Conservation (phyloP, 768 basidiomycete species). For the Phaffia tasmanica region DNA sequence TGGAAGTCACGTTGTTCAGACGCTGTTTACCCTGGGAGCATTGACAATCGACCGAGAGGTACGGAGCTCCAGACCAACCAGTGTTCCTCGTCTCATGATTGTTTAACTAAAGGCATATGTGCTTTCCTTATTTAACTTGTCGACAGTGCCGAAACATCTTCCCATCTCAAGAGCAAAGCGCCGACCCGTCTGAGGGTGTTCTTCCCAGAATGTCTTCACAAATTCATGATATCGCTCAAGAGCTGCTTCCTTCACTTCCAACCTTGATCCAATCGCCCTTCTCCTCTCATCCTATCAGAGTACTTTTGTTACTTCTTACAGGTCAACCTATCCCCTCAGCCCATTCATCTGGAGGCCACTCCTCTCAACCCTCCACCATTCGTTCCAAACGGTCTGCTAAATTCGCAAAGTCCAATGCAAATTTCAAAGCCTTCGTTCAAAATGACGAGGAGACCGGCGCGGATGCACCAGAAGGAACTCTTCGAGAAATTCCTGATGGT, state of each 20-base stretch:
- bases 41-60: constrained; percentile 42
- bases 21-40: constrained; percentile 51
- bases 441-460: constrained; percentile 36
- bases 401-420: constrained; percentile 67
- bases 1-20: constrained; percentile 92
- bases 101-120: constrained; percentile 24
- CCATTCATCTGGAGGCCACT: constrained; percentile 8
- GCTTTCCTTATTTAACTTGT: not conserved
- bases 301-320: constrained; percentile 64
- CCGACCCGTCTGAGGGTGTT: constrained; percentile 26
- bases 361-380: constrained; percentile 34
- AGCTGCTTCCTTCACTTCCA: constrained; percentile 55
- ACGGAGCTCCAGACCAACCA: not conserved
- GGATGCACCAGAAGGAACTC: constrained; percentile 3
- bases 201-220: constrained; percentile 39
- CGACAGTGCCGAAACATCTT: constrained; percentile 30
- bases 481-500: constrained; percentile 40
- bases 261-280: constrained; percentile 70
- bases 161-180: constrained; percentile 37
- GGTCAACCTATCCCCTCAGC: constrained; percentile 39
- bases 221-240: constrained; percentile 43
- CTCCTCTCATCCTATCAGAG: constrained; percentile 79
- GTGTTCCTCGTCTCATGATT: no score
- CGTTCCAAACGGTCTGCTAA: constrained; percentile 58
- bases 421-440: constrained; percentile 57